Evolutionary conservation across 2,329 filamentous ascomycete species (phyloP).

Genomic region (Ceratocystiopsis sp.): DNA sequence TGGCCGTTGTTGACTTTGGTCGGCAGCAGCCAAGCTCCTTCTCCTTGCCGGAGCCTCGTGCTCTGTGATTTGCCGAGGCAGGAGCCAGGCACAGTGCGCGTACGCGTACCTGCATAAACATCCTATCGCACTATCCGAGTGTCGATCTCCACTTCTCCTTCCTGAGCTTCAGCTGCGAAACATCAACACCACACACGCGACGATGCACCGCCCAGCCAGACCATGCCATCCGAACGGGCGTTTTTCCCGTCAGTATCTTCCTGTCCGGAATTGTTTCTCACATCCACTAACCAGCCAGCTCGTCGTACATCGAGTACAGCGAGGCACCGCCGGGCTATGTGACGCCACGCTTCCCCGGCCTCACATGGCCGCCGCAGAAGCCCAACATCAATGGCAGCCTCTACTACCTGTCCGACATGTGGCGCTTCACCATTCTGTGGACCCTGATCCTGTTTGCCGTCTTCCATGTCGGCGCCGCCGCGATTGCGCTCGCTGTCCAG

Average conservation of each 20-base stretch:
- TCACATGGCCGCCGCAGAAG: constrained; percentile 53
- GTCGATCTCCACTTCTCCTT: too few relatives aligned
- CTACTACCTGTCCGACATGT: constrained; percentile 61
- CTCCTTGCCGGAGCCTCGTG: background rate
- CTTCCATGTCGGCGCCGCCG: constrained; percentile 56
- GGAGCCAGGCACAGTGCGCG: too few relatives aligned
- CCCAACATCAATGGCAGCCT: constrained; percentile 36
- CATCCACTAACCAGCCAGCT: constrained; percentile 1
- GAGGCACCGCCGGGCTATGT: constrained; percentile 38
- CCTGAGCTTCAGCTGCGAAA: too few relatives aligned
- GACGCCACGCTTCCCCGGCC: constrained; percentile 59
- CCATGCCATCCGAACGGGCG: too few relatives aligned
- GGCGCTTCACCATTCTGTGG: constrained; percentile 79
- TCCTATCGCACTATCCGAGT: too few relatives aligned
- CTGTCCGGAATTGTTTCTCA: too few relatives aligned
- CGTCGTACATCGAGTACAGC: constrained; percentile 4
- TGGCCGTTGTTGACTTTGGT: background rate
- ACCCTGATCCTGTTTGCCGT: constrained; percentile 62
- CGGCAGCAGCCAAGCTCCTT: too few relatives aligned
- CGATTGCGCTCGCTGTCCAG: constrained; percentile 58
- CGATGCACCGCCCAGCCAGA: too few relatives aligned
- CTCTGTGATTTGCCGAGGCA: too few relatives aligned
- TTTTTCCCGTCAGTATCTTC: too few relatives aligned
- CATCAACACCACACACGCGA: too few relatives aligned
- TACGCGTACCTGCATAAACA: too few relatives aligned